Evolutionary conservation across 2,329 filamentous ascomycete species (phyloP).

Genomic region (Cladosporium sp.): DNA sequence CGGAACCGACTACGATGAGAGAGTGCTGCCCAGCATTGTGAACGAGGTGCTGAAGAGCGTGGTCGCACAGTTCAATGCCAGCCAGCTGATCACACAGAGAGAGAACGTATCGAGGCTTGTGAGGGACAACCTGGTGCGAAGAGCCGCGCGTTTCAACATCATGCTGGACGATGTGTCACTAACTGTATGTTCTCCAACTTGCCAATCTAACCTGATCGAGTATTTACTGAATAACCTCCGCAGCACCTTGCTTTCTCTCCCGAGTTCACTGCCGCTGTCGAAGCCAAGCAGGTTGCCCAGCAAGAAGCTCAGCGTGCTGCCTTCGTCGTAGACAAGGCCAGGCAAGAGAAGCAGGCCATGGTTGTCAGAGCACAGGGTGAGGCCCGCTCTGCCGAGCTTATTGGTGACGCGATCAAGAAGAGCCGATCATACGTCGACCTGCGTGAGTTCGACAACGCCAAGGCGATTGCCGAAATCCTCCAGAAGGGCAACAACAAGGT

Average conservation of each 20-base stretch:
- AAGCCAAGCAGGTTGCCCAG: conserved; percentile 65
- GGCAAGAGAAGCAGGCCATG: conserved; percentile 98
- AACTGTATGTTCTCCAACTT: conserved; percentile 57
- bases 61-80: conserved; percentile 97
- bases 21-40: conserved; percentile 95
- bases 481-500: conserved; percentile 92
- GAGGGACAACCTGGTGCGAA: conserved; percentile 82
- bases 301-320: conserved; percentile 96
- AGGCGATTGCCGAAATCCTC: conserved; percentile 78
- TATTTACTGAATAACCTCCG: conserved; percentile 7
- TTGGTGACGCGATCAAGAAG: conserved; percentile 99
- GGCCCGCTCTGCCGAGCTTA: conserved; percentile 93
- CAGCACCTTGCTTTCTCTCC: conserved; percentile 65
- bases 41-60: conserved; percentile 99
- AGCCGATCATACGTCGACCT: conserved; percentile 93
- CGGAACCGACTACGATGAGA: conserved; percentile 93
- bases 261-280: conserved; percentile 64
- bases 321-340: conserved; percentile 96
- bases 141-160: conserved; percentile 96
- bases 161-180: conserved; percentile 94
- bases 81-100: conserved; percentile 97
- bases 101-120: conserved; percentile 92
- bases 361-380: conserved; percentile 99
- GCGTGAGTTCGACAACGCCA: conserved; percentile 95
- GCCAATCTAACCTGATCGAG: not conserved